Percentiles rank a stretch among this genome's conserved stretches.
Evolutionary conservation across 2,329 filamentous ascomycete species (phyloP).

Genomic region (Lasiodiplodia sp.): DNA sequence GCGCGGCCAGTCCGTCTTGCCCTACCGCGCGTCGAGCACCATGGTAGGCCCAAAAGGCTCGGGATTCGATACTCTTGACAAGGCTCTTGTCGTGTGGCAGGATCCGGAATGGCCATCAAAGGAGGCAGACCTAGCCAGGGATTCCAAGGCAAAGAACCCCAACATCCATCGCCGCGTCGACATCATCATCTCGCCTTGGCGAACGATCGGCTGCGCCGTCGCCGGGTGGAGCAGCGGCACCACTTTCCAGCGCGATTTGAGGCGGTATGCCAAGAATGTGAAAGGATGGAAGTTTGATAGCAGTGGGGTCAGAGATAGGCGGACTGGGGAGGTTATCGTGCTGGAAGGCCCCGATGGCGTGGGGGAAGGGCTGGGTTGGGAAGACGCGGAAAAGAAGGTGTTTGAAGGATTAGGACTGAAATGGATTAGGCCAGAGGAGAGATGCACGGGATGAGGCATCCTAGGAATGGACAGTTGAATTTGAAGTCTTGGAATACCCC

Average conservation of each 20-base stretch:
- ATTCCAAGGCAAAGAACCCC: conserved; percentile 63
- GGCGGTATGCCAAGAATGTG: conserved; percentile 77
- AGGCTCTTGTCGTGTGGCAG: conserved; percentile 93
- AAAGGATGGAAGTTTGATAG: conserved; percentile 87
- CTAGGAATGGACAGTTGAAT: neutral
- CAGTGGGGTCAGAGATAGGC: conserved; percentile 77
- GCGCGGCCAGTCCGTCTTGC: conserved; percentile 71
- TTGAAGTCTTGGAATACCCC: neutral
- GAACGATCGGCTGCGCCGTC: conserved; percentile 85
- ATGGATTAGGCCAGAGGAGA: conserved; percentile 52
- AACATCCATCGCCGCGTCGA: conserved; percentile 86
- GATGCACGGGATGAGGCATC: conserved; percentile 52
- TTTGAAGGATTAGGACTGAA: conserved; percentile 76
- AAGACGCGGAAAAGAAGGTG: conserved; percentile 79
- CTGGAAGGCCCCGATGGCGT: conserved; percentile 60
- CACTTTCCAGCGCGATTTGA: conserved; percentile 86
- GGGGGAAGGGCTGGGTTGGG: conserved; percentile 56
- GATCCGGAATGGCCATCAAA: conserved; percentile 60
- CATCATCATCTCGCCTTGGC: conserved; percentile 90
- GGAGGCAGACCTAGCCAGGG: conserved; percentile 41
- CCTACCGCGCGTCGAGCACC: conserved; percentile 51
- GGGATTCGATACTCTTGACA: conserved; percentile 91
- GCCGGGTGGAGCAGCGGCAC: conserved; percentile 88
- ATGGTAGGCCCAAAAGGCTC: conserved; percentile 36
- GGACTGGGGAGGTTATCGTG: conserved; percentile 74